phyloP scores from a whole-genome alignment of 805 yeast genomes.

The Ogataea zsoltii region DNA sequence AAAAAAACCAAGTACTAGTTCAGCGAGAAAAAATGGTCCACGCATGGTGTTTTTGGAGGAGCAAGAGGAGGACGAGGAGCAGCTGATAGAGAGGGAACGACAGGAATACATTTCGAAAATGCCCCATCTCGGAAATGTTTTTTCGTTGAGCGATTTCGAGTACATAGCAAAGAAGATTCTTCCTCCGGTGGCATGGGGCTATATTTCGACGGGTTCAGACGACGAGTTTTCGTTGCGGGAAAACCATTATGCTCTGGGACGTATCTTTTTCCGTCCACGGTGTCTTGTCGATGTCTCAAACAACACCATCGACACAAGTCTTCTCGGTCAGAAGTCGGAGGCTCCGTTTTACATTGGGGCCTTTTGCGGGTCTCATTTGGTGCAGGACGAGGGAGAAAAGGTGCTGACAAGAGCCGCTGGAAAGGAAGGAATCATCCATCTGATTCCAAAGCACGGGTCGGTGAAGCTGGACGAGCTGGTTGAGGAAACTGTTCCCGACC shows the following conservation, averaged over 20 bases:
- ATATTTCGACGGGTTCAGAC: slow-evolving; percentile 83
- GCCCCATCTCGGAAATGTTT: slow-evolving; percentile 69
- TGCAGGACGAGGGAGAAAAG: slow-evolving; percentile 84
- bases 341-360: slow-evolving; percentile 90
- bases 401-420: slow-evolving; percentile 76
- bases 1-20: slow-evolving; percentile 31
- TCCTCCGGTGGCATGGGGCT: slow-evolving; percentile 79
- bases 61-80: slow-evolving; percentile 18
- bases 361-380: slow-evolving; percentile 82
- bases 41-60: slow-evolving; percentile 44
- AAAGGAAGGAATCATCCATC: slow-evolving; percentile 63
- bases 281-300: slow-evolving; percentile 71
- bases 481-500: slow-evolving; percentile 57
- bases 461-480: slow-evolving; percentile 77
- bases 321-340: slow-evolving; percentile 61
- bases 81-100: slow-evolving; percentile 38
- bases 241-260: slow-evolving; percentile 80
- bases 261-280: slow-evolving; percentile 82
- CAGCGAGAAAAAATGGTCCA: slow-evolving; percentile 34
- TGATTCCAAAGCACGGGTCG: slow-evolving; percentile 85
- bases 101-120: slow-evolving; percentile 41
- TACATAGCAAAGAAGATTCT: slow-evolving; percentile 74
- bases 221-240: slow-evolving; percentile 86
- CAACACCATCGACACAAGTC: slow-evolving; percentile 59
- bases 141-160: slow-evolving; percentile 83